Evolutionary conservation across 2,329 filamentous ascomycete species (phyloP).

Genomic region (Neofusicoccum umdonicola): DNA sequence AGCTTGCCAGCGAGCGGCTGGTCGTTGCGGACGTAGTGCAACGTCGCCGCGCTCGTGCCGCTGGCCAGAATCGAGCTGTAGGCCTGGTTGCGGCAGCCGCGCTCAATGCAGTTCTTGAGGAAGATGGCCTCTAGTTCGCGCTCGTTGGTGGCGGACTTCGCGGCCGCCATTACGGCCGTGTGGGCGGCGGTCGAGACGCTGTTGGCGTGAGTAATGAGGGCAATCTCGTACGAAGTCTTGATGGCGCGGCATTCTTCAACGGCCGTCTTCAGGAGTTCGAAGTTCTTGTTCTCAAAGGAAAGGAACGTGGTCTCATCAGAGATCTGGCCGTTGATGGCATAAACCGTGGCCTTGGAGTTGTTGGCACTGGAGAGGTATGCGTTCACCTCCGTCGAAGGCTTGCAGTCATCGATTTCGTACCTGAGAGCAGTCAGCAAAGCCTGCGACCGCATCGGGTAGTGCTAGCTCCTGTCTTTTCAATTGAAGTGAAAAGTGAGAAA

Average conservation of each 20-base stretch:
- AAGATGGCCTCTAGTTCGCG: constrained; percentile 80
- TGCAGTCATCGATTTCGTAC: constrained; percentile 64
- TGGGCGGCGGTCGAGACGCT: constrained; percentile 77
- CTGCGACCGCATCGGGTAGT: too few species aligned
- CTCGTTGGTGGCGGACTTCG: constrained; percentile 69
- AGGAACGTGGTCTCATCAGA: constrained; percentile 70
- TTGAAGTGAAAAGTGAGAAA: too few species aligned
- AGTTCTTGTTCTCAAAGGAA: constrained; percentile 65
- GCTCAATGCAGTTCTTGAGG: constrained; percentile 69
- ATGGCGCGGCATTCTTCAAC: constrained; percentile 79
- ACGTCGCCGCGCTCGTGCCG: constrained; percentile 75
- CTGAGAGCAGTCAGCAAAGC: constrained; percentile 11
- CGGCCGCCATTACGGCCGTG: constrained; percentile 62
- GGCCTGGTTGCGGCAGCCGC: constrained; percentile 77
- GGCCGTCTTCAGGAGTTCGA: constrained; percentile 55
- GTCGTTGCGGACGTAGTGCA: constrained; percentile 59
- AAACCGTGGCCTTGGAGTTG: constrained; percentile 55
- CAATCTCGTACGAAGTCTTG: constrained; percentile 84
- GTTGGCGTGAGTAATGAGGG: constrained; percentile 77
- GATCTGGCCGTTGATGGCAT: constrained; percentile 76
- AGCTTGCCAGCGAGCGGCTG: constrained; percentile 64
- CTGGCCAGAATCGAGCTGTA: constrained; percentile 84
- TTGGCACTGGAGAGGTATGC: constrained; percentile 61
- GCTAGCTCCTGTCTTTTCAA: too few species aligned
- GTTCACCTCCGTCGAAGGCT: constrained; percentile 71